These are phyloP conservation scores for Physcomitrellopsis africana DNA, from an alignment of 225 moss, liverwort and hornwort genomes.

Conservation along the genomic window DNA sequence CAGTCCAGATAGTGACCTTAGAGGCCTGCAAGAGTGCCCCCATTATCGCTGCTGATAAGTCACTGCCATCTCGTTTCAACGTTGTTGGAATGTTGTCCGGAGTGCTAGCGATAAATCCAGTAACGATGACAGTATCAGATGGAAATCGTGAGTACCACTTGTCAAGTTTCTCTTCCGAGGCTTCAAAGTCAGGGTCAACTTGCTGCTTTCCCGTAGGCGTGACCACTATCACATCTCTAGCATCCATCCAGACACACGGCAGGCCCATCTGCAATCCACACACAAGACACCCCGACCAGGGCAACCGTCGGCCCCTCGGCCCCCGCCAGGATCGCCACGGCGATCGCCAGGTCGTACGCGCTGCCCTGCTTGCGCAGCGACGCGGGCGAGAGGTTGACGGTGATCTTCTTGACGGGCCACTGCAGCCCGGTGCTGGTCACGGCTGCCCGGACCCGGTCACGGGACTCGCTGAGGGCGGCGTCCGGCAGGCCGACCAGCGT, in stretches of 20 bases:
- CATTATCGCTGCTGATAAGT: slow-evolving; percentile 85
- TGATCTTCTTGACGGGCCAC: too few species aligned
- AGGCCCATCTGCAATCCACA: slow-evolving; percentile 65
- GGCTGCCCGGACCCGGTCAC: too few species aligned
- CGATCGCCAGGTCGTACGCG: too few species aligned
- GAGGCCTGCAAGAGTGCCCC: slow-evolving; percentile 69
- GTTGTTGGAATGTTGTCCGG: slow-evolving; percentile 66
- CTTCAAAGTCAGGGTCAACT: slow-evolving; percentile 81
- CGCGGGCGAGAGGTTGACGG: too few species aligned
- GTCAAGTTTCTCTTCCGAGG: slow-evolving; percentile 56
- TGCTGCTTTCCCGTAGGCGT: slow-evolving; percentile 60
- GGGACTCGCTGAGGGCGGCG: too few species aligned
- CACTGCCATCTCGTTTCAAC: slow-evolving; percentile 82
- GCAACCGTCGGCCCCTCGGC: too few species aligned
- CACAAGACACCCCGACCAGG: too few species aligned
- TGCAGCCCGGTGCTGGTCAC: too few species aligned
- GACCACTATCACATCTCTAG: slow-evolving; percentile 77
- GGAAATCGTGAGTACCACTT: slow-evolving; percentile 68
- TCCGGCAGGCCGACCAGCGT: too few species aligned
- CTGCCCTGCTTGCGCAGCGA: too few species aligned
- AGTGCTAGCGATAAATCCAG: slow-evolving; percentile 84
- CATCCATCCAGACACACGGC: slow-evolving; percentile 86
- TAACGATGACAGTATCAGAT: slow-evolving; percentile 69
- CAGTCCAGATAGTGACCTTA: slow-evolving; percentile 80
- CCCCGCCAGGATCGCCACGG: too few species aligned